A percentile compares a stretch with the other conserved stretches of the same genome.
Evolutionary conservation across 2,329 filamentous ascomycete species (phyloP).

Genomic region (Pseudogymnoascus sp.): DNA sequence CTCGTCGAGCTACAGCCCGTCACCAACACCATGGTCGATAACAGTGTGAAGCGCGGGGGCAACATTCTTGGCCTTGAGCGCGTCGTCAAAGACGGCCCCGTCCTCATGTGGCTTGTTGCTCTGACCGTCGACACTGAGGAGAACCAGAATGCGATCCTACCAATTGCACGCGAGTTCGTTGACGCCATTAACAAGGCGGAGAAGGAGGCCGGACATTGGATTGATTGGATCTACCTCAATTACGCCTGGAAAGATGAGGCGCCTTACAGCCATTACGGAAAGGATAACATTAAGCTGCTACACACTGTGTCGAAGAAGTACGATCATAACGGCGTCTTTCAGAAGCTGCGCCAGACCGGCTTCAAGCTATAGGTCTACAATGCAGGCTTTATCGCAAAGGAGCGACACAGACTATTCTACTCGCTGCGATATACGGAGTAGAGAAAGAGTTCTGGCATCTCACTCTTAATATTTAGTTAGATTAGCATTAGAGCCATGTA

Average conservation of each 20-base stretch:
- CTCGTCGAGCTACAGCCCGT: slow-evolving; percentile 27
- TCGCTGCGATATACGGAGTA: neutral
- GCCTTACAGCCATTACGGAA: slow-evolving; percentile 34
- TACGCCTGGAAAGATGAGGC: slow-evolving; percentile 37
- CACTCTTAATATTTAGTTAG: neutral
- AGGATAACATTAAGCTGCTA: slow-evolving; percentile 30
- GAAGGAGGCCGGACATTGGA: slow-evolving; percentile 8
- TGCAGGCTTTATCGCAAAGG: neutral
- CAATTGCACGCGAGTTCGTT: slow-evolving; percentile 17
- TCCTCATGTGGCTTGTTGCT: slow-evolving; percentile 15
- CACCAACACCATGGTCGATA: slow-evolving; percentile 23
- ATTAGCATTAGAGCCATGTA: neutral
- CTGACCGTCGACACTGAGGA: slow-evolving; percentile 14
- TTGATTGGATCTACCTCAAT: slow-evolving; percentile 36
- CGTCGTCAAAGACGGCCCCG: slow-evolving; percentile 26
- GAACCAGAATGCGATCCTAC: slow-evolving; percentile 23
- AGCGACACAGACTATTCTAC: neutral
- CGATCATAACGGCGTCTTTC: slow-evolving; percentile 32
- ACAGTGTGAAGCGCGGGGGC: slow-evolving; percentile 22
- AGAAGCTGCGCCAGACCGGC: slow-evolving; percentile 22
- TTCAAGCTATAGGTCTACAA: slow-evolving; percentile 26
- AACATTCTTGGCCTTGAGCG: slow-evolving; percentile 29
- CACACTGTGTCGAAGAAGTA: slow-evolving; percentile 28
- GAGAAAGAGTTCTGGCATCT: neutral
- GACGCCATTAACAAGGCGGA: slow-evolving; percentile 9